phyloP scores from a whole-genome alignment of 2,329 filamentous ascomycete genomes.

The Epichloe elymi region DNA sequence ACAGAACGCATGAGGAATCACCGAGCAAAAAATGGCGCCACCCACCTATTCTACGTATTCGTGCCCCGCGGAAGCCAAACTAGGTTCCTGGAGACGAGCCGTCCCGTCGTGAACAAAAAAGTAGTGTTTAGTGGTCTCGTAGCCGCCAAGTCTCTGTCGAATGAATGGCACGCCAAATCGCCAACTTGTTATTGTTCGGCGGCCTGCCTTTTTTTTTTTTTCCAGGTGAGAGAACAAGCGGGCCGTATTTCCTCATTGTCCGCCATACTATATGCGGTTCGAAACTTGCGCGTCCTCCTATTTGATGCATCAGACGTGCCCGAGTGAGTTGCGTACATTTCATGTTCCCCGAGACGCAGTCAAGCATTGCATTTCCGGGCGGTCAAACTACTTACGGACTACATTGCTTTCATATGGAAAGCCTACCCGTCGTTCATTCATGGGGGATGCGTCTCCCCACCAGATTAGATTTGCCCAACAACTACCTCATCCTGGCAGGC shows the following conservation, averaged over 20 bases:
- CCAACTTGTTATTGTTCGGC: too few species aligned
- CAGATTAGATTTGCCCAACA: not conserved
- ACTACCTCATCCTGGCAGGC: not conserved
- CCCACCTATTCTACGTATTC: not conserved
- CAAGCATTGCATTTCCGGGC: not conserved
- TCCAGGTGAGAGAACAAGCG: not conserved
- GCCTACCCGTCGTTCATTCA: too few species aligned
- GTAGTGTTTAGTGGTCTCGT: not conserved
- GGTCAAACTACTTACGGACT: not conserved
- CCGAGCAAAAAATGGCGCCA: not conserved
- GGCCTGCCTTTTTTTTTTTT: not conserved
- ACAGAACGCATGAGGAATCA: not conserved
- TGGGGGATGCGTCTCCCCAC: not conserved
- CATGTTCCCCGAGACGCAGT: not conserved
- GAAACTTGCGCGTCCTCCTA: not conserved
- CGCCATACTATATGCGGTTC: not conserved
- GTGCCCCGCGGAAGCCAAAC: slow-evolving; percentile 2
- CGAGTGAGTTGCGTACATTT: not conserved
- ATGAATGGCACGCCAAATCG: not conserved
- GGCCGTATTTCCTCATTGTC: too few species aligned
- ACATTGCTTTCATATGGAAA: too few species aligned
- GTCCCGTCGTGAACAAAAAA: not conserved
- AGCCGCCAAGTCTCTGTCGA: not conserved
- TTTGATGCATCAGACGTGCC: not conserved
- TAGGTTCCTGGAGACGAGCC: slow-evolving; percentile 3